Conservation (phyloP, 768 basidiomycete species). For the Lactarius tabidus region DNA sequence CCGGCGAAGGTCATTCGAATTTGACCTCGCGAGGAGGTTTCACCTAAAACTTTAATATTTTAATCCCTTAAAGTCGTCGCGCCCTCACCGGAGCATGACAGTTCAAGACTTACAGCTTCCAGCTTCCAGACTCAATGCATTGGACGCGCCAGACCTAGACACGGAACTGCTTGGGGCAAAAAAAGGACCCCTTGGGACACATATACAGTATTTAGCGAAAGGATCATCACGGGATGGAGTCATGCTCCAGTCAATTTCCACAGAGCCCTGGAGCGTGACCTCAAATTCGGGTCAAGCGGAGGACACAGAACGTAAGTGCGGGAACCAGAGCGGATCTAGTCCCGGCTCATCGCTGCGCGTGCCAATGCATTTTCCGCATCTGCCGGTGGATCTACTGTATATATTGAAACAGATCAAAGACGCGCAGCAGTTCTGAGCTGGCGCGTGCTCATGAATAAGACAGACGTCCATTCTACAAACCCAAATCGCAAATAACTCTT, state of each 20-base stretch:
- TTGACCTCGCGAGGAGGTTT: background rate
- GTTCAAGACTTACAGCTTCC: too few relatives aligned
- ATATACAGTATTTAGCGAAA: background rate
- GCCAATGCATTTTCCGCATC: conserved; percentile 1
- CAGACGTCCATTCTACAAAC: conserved; percentile 1
- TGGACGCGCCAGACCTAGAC: background rate
- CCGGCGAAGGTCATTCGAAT: background rate
- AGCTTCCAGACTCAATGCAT: background rate
- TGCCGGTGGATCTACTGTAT: background rate
- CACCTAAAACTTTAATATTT: background rate
- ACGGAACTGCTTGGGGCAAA: background rate
- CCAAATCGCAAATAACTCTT: too few relatives aligned
- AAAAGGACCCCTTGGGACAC: background rate
- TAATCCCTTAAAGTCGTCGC: background rate
- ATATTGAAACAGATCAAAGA: background rate
- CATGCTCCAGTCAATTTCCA: background rate
- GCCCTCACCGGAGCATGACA: conserved; percentile 5
- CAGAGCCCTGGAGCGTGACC: background rate
- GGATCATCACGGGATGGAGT: background rate
- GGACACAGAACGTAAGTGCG: background rate
- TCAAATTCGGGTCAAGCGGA: background rate
- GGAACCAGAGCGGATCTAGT: background rate
- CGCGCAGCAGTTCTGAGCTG: background rate
- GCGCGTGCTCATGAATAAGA: conserved; percentile 1
- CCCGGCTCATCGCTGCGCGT: background rate